A percentile compares a stretch with the other conserved stretches of the same genome.
Conservation (phyloP, 208 protist species). For the Tritrichomonas musculus region DNA sequence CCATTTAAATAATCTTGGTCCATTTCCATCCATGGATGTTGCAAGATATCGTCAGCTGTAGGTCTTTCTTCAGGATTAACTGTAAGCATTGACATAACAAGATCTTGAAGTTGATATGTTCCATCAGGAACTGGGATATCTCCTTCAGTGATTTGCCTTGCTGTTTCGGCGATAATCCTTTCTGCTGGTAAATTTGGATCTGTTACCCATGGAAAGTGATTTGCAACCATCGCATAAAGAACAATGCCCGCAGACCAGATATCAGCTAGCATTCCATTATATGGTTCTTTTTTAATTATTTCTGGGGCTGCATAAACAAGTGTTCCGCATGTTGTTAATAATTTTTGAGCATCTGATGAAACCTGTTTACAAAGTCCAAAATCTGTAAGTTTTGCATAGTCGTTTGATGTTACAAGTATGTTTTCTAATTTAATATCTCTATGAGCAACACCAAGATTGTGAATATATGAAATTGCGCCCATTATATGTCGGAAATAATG, state of each 20-base stretch:
- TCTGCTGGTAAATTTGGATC: neutral
- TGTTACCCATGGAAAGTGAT: neutral
- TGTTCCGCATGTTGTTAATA: neutral
- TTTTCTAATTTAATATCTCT: conserved; percentile 29
- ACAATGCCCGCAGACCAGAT: conserved; percentile 13
- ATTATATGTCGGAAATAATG: conserved; percentile 14
- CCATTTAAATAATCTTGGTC: neutral
- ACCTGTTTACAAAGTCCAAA: conserved; percentile 7
- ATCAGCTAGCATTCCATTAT: neutral
- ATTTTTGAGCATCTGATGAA: neutral
- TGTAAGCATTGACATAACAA: neutral
- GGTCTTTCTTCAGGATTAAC: conserved; percentile 28
- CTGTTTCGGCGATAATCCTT: neutral
- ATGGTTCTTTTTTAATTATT: conserved; percentile 25
- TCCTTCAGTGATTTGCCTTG: neutral
- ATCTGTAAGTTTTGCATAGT: neutral
- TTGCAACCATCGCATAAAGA: conserved; percentile 23
- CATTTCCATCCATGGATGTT: conserved; percentile 12
- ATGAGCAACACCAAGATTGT: neutral
- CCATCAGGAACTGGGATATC: neutral
- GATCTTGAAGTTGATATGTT: neutral
- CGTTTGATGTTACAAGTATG: neutral
- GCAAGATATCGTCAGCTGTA: neutral
- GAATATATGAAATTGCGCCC: conserved; percentile 29
- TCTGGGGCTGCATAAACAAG: conserved; percentile 2